Conservation (phyloP, 2,329 filamentous ascomycete genomes). For the Leptographium galeiforme region DNA sequence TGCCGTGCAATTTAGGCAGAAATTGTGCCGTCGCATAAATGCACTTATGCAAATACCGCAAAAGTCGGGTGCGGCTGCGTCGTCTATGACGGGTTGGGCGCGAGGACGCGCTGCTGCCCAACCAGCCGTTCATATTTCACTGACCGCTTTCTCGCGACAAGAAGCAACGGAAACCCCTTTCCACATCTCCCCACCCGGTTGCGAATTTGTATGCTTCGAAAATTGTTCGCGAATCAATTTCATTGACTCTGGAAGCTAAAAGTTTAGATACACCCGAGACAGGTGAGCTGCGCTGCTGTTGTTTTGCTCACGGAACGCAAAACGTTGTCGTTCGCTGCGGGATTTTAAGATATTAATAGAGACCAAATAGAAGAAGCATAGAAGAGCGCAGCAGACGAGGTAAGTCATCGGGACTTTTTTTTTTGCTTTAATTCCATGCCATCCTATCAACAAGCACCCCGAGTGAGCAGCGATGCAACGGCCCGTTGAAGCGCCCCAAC, state of each 20-base stretch:
- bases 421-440: neutral
- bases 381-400: neutral
- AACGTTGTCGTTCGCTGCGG: neutral
- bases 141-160: conserved; percentile 19
- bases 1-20: neutral
- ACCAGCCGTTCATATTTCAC: conserved; percentile 16
- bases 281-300: neutral
- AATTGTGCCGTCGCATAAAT: neutral
- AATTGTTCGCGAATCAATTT: neutral
- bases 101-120: conserved; percentile 18
- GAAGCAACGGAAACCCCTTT: conserved; percentile 2
- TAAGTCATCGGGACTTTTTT: neutral
- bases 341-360: neutral
- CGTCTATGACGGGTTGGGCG: conserved; percentile 5
- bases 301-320: neutral
- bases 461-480: neutral
- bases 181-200: conserved; percentile 9
- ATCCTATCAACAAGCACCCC: neutral
- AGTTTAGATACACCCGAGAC: neutral
- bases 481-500: neutral
- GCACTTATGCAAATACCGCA: neutral
- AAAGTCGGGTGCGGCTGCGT: neutral
- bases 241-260: neutral
- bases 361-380: neutral
- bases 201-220: neutral